These are phyloP conservation scores for Craspedostauros australis DNA, from an alignment of 108 stramenopile genomes.

Conservation along the genomic window DNA sequence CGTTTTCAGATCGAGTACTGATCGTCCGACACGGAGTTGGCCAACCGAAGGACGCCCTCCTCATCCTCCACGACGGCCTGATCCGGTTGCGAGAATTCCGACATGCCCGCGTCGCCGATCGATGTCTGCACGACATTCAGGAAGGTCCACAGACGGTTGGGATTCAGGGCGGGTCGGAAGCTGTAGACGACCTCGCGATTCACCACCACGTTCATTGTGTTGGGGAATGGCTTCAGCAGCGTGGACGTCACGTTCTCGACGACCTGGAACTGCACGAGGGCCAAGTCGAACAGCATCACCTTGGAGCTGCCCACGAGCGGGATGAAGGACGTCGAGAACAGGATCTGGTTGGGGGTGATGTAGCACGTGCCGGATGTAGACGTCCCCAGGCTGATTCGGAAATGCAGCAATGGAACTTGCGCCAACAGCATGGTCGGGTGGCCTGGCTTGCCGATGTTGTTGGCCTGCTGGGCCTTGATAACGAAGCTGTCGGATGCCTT, in stretches of 20 bases:
- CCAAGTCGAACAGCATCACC: slow-evolving; percentile 43
- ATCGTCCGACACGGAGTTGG: background rate
- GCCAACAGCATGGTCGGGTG: slow-evolving; percentile 22
- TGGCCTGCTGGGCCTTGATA: slow-evolving; percentile 20
- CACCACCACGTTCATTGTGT: slow-evolving; percentile 44
- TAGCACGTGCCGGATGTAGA: slow-evolving; percentile 63
- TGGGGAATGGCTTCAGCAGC: slow-evolving; percentile 63
- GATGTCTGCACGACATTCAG: slow-evolving; percentile 56
- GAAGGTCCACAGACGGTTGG: slow-evolving; percentile 64
- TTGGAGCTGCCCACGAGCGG: slow-evolving; percentile 63
- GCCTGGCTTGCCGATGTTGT: slow-evolving; percentile 30
- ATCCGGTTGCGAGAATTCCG: slow-evolving; percentile 19
- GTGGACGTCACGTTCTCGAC: slow-evolving; percentile 33
- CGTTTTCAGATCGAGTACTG: background rate
- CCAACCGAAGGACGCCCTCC: background rate
- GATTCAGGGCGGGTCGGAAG: slow-evolving; percentile 70
- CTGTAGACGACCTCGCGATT: slow-evolving; percentile 43
- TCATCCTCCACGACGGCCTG: slow-evolving; percentile 1
- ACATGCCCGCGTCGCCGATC: slow-evolving; percentile 10
- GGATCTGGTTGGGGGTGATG: slow-evolving; percentile 52
- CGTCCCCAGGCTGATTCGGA: slow-evolving; percentile 59
- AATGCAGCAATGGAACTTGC: slow-evolving; percentile 67
- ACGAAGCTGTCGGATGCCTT: slow-evolving; percentile 54
- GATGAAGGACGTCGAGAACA: slow-evolving; percentile 60
- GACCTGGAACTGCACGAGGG: slow-evolving; percentile 61